Evolutionary conservation across 108 stramenopile species (phyloP).

Genomic region (Cyclotella sp.): DNA sequence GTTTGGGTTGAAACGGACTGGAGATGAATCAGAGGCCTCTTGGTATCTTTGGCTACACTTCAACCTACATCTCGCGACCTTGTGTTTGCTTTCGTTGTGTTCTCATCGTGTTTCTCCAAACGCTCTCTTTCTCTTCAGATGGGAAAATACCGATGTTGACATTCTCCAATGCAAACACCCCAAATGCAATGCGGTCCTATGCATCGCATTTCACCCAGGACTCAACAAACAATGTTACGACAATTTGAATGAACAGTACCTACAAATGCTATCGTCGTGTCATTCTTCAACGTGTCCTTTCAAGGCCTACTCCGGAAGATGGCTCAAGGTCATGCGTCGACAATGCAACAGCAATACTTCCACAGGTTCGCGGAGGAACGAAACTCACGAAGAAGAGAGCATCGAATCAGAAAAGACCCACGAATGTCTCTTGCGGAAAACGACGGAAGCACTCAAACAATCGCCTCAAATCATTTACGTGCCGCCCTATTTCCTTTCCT

Average conservation of each 20-base stretch:
- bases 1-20: conserved; percentile 30
- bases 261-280: conserved; percentile 30
- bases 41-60: conserved; percentile 71
- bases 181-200: conserved; percentile 53
- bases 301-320: conserved; percentile 24
- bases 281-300: conserved; percentile 38
- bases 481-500: conserved; percentile 35
- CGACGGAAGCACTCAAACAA: neutral
- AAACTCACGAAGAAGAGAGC: neutral
- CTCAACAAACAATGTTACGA: conserved; percentile 30
- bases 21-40: conserved; percentile 40
- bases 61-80: conserved; percentile 48
- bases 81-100: conserved; percentile 10
- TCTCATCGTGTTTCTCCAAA: conserved; percentile 6
- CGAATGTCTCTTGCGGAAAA: neutral
- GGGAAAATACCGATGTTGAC: conserved; percentile 63
- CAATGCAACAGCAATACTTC: neutral
- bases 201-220: conserved; percentile 46
- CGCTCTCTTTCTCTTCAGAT: conserved; percentile 42
- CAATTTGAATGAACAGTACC: conserved; percentile 32
- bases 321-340: conserved; percentile 39
- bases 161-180: conserved; percentile 55
- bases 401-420: neutral
- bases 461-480: conserved; percentile 18
- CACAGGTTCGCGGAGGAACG: neutral